Percentiles rank a stretch among this genome's conserved stretches.
phyloP scores from a whole-genome alignment of 169 alveolate species.

The Babesia gibsoni region DNA sequence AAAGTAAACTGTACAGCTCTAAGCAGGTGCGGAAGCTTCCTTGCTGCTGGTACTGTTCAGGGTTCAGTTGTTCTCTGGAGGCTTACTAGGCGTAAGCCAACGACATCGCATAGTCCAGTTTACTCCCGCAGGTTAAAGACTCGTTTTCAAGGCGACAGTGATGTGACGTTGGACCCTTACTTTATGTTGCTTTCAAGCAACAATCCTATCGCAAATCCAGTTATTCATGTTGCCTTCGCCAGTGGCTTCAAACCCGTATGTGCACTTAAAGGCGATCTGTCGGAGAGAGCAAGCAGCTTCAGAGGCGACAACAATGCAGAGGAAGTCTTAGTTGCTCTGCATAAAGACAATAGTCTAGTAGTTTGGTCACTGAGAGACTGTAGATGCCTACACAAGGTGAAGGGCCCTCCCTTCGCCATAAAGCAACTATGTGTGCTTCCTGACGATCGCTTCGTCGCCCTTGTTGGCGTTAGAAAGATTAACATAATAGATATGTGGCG shows the following conservation, averaged over 20 bases:
- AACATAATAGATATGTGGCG: constrained; percentile 61
- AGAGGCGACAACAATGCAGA: constrained; percentile 45
- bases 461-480: constrained; percentile 48
- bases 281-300: not conserved
- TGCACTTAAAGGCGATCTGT: not conserved
- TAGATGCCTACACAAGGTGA: constrained; percentile 57
- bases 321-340: constrained; percentile 48
- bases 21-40: constrained; percentile 6
- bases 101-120: not conserved
- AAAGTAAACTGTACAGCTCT: constrained; percentile 50
- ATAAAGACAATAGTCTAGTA: constrained; percentile 53
- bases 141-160: constrained; percentile 14
- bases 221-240: constrained; percentile 57
- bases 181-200: constrained; percentile 49
- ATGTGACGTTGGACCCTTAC: constrained; percentile 21
- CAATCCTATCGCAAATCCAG: constrained; percentile 62
- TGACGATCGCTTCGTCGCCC: constrained; percentile 59
- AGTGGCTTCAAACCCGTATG: constrained; percentile 23
- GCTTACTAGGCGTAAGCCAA: not conserved
- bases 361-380: constrained; percentile 58
- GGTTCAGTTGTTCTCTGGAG: constrained; percentile 57
- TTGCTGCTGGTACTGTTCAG: constrained; percentile 60
- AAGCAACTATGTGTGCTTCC: constrained; percentile 53
- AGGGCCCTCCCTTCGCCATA: constrained; percentile 60
- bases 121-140: constrained; percentile 40